Percentiles rank a stretch among this genome's conserved stretches.
Evolutionary conservation across 345 rosid genomes (phyloP).

Genomic region (Heritiera fomes): DNA sequence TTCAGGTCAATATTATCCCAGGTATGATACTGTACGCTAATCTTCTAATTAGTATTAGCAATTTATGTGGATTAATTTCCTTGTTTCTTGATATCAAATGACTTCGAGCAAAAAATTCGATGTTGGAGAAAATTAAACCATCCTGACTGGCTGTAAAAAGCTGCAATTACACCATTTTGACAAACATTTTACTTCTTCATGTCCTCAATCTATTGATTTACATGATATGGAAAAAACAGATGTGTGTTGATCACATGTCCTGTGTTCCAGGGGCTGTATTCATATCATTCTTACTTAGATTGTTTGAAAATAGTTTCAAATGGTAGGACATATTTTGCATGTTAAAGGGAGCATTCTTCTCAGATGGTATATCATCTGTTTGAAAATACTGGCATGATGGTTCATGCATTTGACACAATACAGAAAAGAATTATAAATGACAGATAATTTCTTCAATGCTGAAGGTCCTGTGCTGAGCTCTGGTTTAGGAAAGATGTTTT

Average conservation of each 20-base stretch:
- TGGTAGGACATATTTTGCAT: too few relatives aligned
- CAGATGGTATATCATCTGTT: too few relatives aligned
- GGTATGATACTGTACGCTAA: slow-evolving; percentile 38
- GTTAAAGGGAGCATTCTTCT: too few relatives aligned
- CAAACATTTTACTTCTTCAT: slow-evolving; percentile 3
- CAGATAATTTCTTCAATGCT: too few relatives aligned
- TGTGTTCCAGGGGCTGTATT: background rate
- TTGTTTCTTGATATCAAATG: background rate
- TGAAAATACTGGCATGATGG: too few relatives aligned
- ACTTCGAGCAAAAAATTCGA: background rate
- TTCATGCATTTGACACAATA: too few relatives aligned
- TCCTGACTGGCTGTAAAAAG: background rate
- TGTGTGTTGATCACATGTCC: background rate
- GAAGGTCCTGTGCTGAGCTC: too few relatives aligned
- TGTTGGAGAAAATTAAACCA: background rate
- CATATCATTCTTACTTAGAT: slow-evolving; percentile 2
- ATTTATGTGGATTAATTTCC: background rate
- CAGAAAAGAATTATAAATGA: too few relatives aligned
- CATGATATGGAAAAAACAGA: background rate
- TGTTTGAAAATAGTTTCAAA: too few relatives aligned
- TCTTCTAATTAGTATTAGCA: too few relatives aligned
- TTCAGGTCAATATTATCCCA: slow-evolving; percentile 86
- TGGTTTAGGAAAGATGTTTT: too few relatives aligned
- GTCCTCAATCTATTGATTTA: background rate
- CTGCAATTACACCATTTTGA: background rate